phyloP scores from a whole-genome alignment of 2,329 filamentous ascomycete species.

The Xylaria sp. region DNA sequence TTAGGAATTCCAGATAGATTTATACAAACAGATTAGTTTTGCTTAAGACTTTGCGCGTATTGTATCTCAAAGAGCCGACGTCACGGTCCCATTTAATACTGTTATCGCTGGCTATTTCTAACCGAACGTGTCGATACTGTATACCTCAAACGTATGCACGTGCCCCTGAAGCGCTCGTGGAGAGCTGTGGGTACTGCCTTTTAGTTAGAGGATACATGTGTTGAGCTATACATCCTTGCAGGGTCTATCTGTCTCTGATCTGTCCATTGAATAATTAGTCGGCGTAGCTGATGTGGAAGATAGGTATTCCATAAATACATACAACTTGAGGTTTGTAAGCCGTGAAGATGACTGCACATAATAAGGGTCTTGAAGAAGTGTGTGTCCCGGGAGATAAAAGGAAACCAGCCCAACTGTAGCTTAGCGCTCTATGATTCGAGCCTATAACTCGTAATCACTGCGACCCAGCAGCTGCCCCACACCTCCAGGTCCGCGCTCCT shows the following conservation, averaged over 20 bases:
- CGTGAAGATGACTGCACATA: background rate
- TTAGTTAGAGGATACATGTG: too few species aligned
- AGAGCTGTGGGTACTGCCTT: slow-evolving; percentile 9
- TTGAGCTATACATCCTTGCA: background rate
- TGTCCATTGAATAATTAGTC: background rate
- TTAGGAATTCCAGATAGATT: background rate
- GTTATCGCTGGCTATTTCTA: background rate
- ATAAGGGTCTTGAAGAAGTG: slow-evolving; percentile 21
- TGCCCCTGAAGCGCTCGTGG: slow-evolving; percentile 10
- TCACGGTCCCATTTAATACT: slow-evolving; percentile 2
- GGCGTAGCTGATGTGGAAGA: background rate
- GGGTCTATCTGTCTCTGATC: background rate
- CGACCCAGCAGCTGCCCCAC: slow-evolving; percentile 13
- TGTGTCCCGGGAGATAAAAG: background rate
- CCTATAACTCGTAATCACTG: background rate
- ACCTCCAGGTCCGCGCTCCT: background rate
- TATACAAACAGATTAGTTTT: background rate
- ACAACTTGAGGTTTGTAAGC: background rate
- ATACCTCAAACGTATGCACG: slow-evolving; percentile 14
- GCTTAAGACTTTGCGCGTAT: background rate
- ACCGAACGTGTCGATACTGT: background rate
- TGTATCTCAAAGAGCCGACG: background rate
- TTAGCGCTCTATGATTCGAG: background rate
- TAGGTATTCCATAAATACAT: background rate
- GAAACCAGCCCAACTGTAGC: background rate